A percentile compares a stretch with the other conserved stretches of the same genome.
Conservation (phyloP, 2,329 filamentous ascomycete genomes). For the Proliferodiscus dingleyae region DNA sequence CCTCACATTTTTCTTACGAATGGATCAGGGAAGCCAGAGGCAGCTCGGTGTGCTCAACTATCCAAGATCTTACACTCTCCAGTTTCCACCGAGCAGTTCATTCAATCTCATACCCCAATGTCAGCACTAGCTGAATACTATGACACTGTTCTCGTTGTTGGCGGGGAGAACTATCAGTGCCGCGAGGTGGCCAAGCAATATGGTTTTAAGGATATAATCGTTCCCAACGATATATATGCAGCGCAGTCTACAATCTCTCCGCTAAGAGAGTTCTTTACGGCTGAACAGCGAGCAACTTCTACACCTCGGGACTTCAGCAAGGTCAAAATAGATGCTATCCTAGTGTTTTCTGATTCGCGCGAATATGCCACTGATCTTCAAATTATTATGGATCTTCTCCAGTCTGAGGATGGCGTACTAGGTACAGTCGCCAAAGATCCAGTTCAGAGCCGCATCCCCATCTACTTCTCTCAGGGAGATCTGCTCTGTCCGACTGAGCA, state of each 20-base stretch:
- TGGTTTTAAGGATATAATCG: conserved; percentile 68
- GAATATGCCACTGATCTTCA: conserved; percentile 73
- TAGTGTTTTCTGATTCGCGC: conserved; percentile 69
- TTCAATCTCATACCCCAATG: conserved; percentile 75
- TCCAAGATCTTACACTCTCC: conserved; percentile 60
- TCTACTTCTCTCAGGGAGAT: conserved; percentile 68
- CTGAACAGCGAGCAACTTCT: conserved; percentile 61
- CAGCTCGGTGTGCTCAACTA: conserved; percentile 60
- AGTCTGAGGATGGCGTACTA: conserved; percentile 62
- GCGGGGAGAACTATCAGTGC: conserved; percentile 70
- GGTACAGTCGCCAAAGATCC: conserved; percentile 63
- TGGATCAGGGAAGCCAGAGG: conserved; percentile 67
- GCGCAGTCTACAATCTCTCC: conserved; percentile 66
- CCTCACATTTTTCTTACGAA: conserved; percentile 72
- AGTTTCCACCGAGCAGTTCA: conserved; percentile 68
- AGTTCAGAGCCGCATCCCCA: conserved; percentile 61
- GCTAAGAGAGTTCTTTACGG: conserved; percentile 60
- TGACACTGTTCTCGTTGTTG: conserved; percentile 68
- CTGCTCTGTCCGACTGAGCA: conserved; percentile 61
- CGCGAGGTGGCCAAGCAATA: conserved; percentile 69
- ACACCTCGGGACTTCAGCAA: conserved; percentile 68
- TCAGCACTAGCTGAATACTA: conserved; percentile 72
- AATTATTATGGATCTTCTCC: conserved; percentile 69
- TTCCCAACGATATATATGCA: conserved; percentile 69
- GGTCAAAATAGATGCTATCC: conserved; percentile 67